Conservation (phyloP, 1,284 basidiomycete species). For the Phylloboletellus chloephorus region DNA sequence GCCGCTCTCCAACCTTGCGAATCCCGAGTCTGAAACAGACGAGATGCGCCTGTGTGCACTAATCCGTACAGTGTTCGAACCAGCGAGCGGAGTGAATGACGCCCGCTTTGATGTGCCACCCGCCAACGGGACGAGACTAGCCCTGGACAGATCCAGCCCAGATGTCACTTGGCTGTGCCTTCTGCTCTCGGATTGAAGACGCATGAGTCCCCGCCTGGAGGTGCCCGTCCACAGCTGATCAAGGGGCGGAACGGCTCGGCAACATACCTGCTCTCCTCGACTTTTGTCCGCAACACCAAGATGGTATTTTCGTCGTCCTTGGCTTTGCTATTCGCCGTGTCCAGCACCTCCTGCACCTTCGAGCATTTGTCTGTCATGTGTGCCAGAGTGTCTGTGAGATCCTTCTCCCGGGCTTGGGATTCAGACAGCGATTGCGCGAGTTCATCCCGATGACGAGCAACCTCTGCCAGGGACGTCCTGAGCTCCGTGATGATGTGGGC, state of each 20-base stretch:
- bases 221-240: constrained; percentile 2
- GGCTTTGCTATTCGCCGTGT: constrained; percentile 52
- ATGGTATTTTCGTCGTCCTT: constrained; percentile 82
- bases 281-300: constrained; percentile 71
- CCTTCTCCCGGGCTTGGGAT: constrained; percentile 50
- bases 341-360: constrained; percentile 55
- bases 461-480: constrained; percentile 52
- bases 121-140: constrained; percentile 35
- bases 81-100: constrained; percentile 67
- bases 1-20: constrained; percentile 30
- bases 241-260: not conserved
- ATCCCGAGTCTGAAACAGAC: constrained; percentile 54
- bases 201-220: constrained; percentile 77
- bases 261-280: constrained; percentile 82
- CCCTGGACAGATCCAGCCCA: constrained; percentile 52
- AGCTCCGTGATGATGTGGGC: constrained; percentile 69
- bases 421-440: constrained; percentile 47
- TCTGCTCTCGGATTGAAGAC: constrained; percentile 79
- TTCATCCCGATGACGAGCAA: constrained; percentile 63
- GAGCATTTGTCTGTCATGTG: constrained; percentile 61
- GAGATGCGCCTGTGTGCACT: constrained; percentile 61
- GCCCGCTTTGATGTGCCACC: constrained; percentile 55
- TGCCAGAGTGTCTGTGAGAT: constrained; percentile 55
- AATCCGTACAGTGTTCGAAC: constrained; percentile 41
- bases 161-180: constrained; percentile 52